Percentiles rank a stretch among this genome's conserved stretches.
Conservation (phyloP, 768 basidiomycete species). For the Chalciporus piperatus region DNA sequence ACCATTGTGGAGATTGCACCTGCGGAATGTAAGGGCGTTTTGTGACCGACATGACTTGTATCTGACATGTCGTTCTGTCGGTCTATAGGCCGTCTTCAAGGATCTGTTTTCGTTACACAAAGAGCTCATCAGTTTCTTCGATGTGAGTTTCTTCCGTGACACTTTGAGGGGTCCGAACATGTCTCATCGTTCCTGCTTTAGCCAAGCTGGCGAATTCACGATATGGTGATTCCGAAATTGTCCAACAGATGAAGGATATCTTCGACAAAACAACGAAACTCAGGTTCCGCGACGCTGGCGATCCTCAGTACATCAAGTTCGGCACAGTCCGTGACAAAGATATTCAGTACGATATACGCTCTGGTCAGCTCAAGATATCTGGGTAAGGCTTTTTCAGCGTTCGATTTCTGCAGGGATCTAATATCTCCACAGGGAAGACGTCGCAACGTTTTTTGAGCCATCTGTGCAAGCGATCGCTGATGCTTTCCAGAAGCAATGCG, state of each 20-base stretch:
- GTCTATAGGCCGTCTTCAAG: slow-evolving; percentile 35
- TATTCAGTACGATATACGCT: slow-evolving; percentile 30
- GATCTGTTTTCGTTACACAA: slow-evolving; percentile 36
- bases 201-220: not conserved
- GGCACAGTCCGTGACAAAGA: slow-evolving; percentile 37
- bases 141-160: slow-evolving; percentile 14
- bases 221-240: slow-evolving; percentile 23
- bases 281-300: slow-evolving; percentile 35
- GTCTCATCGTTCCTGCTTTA: not conserved
- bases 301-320: slow-evolving; percentile 39
- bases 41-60: not conserved
- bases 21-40: slow-evolving; percentile 24
- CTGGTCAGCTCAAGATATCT: slow-evolving; percentile 36
- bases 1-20: slow-evolving; percentile 36
- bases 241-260: slow-evolving; percentile 26
- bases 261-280: slow-evolving; percentile 39
- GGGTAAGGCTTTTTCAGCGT: slow-evolving; percentile 39
- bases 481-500: slow-evolving; percentile 31
- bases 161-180: not conserved
- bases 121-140: slow-evolving; percentile 27
- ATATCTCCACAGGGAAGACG: slow-evolving; percentile 27
- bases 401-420: not conserved
- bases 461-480: slow-evolving; percentile 36
- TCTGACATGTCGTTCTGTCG: not conserved
- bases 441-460: slow-evolving; percentile 42